Conservation (phyloP, 2,329 filamentous ascomycete species). For the Aspergillus viridinutans region DNA sequence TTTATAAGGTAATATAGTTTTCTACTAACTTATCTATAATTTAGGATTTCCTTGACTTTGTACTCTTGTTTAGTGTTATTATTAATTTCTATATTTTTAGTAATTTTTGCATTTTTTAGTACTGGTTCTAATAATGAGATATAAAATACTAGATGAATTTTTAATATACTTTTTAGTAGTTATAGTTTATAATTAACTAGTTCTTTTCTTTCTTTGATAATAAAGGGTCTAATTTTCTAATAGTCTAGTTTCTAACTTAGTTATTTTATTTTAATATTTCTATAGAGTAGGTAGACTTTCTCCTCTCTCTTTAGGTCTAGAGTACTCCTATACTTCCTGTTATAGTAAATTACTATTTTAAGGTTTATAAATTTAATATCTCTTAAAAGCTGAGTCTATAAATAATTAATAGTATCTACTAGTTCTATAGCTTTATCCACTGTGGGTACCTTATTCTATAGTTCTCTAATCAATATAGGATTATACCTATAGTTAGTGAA, state of each 20-base stretch:
- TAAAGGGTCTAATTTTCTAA: background rate
- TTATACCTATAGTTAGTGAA: background rate
- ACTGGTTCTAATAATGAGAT: background rate
- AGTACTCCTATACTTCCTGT: background rate
- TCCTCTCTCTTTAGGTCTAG: background rate
- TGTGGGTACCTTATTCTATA: background rate
- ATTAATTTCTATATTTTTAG: background rate
- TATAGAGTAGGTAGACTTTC: conserved; percentile 1
- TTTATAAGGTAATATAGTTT: conserved; percentile 1
- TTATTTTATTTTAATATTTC: conserved; percentile 2
- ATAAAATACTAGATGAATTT: conserved; percentile 1
- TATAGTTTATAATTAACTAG: background rate
- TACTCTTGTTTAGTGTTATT: background rate
- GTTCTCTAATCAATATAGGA: background rate
- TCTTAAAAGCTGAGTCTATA: background rate
- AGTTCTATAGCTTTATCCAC: background rate
- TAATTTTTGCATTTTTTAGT: background rate
- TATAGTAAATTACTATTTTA: background rate
- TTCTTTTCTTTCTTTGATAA: background rate
- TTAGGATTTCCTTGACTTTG: background rate
- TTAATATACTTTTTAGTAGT: background rate
- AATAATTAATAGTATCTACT: background rate
- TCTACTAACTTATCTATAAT: background rate
- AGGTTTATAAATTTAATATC: background rate
- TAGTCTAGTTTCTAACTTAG: conserved; percentile 2